These are phyloP conservation scores for Leishmania aethiopica DNA, from an alignment of 208 protist genomes.

Conservation along the genomic window DNA sequence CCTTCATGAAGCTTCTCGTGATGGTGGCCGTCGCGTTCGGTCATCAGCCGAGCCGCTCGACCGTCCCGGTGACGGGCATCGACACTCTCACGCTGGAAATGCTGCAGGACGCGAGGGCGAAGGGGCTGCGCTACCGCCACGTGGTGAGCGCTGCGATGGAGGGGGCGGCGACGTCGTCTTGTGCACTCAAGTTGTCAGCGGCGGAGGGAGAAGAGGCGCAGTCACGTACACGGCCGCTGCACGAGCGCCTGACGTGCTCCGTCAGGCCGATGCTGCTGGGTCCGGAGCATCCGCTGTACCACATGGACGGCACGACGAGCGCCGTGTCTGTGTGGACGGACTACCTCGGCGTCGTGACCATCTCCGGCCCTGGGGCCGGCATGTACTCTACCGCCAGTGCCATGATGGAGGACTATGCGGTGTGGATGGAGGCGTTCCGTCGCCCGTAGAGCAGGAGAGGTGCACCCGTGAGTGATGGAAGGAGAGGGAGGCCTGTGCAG, in stretches of 20 bases:
- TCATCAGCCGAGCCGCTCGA: conserved; percentile 31
- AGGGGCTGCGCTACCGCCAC: conserved; percentile 41
- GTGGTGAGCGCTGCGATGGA: conserved; percentile 25
- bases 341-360: conserved; percentile 33
- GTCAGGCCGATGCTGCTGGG: conserved; percentile 34
- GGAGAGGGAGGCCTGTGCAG: background rate
- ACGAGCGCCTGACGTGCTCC: conserved; percentile 15
- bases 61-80: conserved; percentile 36
- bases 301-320: conserved; percentile 37
- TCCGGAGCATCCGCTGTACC: conserved; percentile 33
- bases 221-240: background rate
- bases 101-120: conserved; percentile 23
- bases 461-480: background rate
- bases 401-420: conserved; percentile 48
- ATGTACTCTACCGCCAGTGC: conserved; percentile 45
- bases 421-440: conserved; percentile 23
- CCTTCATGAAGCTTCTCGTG: conserved; percentile 43
- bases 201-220: background rate
- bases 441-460: background rate
- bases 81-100: conserved; percentile 34
- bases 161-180: background rate
- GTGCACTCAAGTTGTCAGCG: background rate
- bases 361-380: conserved; percentile 32
- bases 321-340: conserved; percentile 40
- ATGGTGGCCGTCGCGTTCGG: conserved; percentile 33